Percentiles rank a stretch among this genome's conserved stretches.
These are phyloP conservation scores for Pseudonectria buxi DNA, from an alignment of 2,329 filamentous ascomycete species.

Conservation along the genomic window DNA sequence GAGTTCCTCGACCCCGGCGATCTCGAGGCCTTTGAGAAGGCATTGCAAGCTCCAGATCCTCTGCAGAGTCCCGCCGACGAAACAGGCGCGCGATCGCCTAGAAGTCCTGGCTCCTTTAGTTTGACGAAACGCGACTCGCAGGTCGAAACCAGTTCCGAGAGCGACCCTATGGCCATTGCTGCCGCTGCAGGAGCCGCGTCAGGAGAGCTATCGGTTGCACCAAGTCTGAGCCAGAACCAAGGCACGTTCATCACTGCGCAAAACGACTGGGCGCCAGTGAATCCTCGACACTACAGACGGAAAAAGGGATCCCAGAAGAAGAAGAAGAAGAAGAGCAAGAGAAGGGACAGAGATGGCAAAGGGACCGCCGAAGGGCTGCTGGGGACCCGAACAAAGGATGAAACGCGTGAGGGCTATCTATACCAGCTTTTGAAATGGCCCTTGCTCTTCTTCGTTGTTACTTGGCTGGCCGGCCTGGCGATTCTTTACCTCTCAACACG, in stretches of 20 bases:
- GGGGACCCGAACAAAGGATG: conserved; percentile 66
- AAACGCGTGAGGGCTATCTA: conserved; percentile 88
- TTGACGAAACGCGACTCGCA: conserved; percentile 37
- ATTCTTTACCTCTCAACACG: conserved; percentile 71
- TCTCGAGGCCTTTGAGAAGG: conserved; percentile 70
- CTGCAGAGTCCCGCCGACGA: conserved; percentile 57
- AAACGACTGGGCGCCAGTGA: conserved; percentile 92
- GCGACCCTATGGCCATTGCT: conserved; percentile 31
- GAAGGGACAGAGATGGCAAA: conserved; percentile 25
- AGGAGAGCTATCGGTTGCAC: conserved; percentile 24
- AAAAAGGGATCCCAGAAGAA: conserved; percentile 33
- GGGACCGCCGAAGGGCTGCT: conserved; percentile 35
- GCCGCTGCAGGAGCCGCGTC: conserved; percentile 33
- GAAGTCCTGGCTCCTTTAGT: conserved; percentile 34
- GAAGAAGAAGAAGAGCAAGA: conserved; percentile 26
- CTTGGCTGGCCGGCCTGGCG: conserved; percentile 72
- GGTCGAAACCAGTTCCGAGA: conserved; percentile 21
- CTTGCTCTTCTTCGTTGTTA: conserved; percentile 68
- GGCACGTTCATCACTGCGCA: conserved; percentile 74
- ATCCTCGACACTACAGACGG: conserved; percentile 53
- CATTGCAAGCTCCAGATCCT: conserved; percentile 74
- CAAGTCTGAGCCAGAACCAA: conserved; percentile 21
- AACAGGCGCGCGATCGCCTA: conserved; percentile 34
- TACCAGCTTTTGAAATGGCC: conserved; percentile 92
- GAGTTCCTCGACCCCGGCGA: conserved; percentile 71